Base-by-base conservation (phyloP, 2,329 filamentous ascomycete genomes). In the Xylariomycetidae sp. region DNA sequence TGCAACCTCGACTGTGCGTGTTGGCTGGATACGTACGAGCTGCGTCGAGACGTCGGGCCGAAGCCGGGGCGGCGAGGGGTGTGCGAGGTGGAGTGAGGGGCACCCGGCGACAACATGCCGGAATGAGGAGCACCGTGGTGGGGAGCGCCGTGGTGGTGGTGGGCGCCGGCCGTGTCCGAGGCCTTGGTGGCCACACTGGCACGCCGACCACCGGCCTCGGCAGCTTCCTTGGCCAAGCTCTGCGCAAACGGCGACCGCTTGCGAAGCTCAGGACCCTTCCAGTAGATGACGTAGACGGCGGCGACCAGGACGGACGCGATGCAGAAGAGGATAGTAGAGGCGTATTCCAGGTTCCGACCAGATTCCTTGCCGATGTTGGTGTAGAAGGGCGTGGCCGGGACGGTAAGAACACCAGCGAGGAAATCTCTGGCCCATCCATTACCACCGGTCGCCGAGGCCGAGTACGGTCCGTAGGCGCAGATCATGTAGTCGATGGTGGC, bases 401-500 rank as follows among this genome's bases (percentile, higher is more conserved):
- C 60, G 2, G 77, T 78, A 10, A 78, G 64, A n/a, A 81, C 64
- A 57, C 79, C 78, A 19, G 79, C 78, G 17, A 82, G 60, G 51
- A 82, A 72, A 44, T 82, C 78, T 44, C 79, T 67, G 20, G 76
- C 68, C 59, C 77, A 79, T 13, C 76, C 79, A 46, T 83, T 82
- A 13, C 79, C 78, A 29, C 78, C 79, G 0, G 76, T 81, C 0
- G 79, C 79, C 1, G 75, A 80, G 9, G 79, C 77, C 3, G 77
- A 74, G 54, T 79, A 82, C 0, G 72, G 72, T 0, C 77, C 78
- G 46, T 83, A 84, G 5, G 77, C 76, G 39, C 72, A 77, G 39
- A 82, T 74, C 70, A 80, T 78, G 52, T 81, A 81, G 48, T 81
- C 76, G 42, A 82, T 79, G 2, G 75, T 79, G 15, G 76, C 74